Percentiles rank a stretch among this genome's conserved stretches.
Conservation (phyloP, 306 rosid species). For the Vicia sativa region DNA sequence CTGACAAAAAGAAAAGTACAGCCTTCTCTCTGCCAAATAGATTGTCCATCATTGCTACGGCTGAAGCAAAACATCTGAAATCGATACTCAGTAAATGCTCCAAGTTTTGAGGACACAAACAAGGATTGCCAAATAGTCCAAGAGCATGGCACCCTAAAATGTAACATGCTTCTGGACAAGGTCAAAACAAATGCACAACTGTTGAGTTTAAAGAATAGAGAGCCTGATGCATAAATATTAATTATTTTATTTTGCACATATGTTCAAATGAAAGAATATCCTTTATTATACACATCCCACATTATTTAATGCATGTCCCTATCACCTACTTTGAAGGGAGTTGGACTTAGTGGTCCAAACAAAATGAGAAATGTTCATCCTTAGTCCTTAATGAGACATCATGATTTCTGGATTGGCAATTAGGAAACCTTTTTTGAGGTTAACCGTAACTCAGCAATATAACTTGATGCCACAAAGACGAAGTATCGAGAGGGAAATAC, state of each 20-base stretch:
- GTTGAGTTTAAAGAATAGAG: constrained; percentile 6
- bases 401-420: neutral
- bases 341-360: constrained; percentile 1
- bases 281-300: neutral
- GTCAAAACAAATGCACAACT: constrained; percentile 19
- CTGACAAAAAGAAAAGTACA: constrained; percentile 7
- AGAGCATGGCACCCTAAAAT: constrained; percentile 26
- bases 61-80: constrained; percentile 14
- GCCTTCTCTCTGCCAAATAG: constrained; percentile 2
- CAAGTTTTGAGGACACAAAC: constrained; percentile 14
- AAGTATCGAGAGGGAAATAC: neutral
- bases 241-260: constrained; percentile 17
- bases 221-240: constrained; percentile 16
- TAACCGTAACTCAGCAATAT: neutral
- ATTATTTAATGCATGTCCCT: neutral
- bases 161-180: constrained; percentile 22
- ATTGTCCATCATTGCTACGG: constrained; percentile 1
- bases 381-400: neutral
- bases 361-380: neutral
- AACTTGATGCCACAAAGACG: neutral
- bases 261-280: constrained; percentile 21
- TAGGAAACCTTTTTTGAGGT: neutral
- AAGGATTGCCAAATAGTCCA: constrained; percentile 14
- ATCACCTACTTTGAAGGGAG: neutral
- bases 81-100: constrained; percentile 18